Base-by-base conservation (phyloP, 2,329 filamentous ascomycete species). In the Monilinia fructigena region DNA sequence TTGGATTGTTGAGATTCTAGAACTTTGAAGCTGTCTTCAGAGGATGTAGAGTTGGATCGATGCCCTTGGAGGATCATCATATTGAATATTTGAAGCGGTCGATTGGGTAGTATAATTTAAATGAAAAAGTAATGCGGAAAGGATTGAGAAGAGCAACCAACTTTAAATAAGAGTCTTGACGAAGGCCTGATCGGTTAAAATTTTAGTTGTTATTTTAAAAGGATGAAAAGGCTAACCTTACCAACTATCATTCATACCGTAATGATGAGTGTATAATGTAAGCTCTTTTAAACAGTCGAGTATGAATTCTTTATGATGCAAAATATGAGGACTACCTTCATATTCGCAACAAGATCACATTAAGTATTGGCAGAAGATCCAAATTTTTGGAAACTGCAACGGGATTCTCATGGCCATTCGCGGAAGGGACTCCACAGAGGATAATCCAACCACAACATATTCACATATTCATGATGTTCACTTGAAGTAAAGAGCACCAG, bases 61-160 rank as follows among this genome's bases (percentile, higher is more conserved):
- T 61, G 58, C 6, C 58, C 58, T 61, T 61, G 58, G 18, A 61
- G 58, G n/a, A 61, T 61, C 58, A 61, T 61, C 58, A 61, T 61
- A 12, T 20, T n/a, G 7, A 26, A 50, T 20, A 23, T 2, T 18
- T 38, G 16, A 50, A 18, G 31, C 14, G 38, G 10, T 18, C 4
- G n/a, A 50, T 2, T 20, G 23, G n/a, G 16, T 38, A 7, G 12
- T 50, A 1, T 1, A 12, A 11, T 20, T 40, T 1, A 26, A 26
- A 50, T 2, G 2, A 14, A 4, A 7, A 50, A 26, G 18, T 0
- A 20, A 38, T 16, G 7, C 1, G 11, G 14, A 14, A 14, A 26
- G 12, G 8, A 2, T 31, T n/a, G 7, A 2, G 4, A 5, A 11
- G 2, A 18, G 35, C 3, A 26, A 8, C 5, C 4, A 14, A 35